Base-by-base conservation (phyloP, 1,284 basidiomycete species). In the Cryptococcus sp. region DNA sequence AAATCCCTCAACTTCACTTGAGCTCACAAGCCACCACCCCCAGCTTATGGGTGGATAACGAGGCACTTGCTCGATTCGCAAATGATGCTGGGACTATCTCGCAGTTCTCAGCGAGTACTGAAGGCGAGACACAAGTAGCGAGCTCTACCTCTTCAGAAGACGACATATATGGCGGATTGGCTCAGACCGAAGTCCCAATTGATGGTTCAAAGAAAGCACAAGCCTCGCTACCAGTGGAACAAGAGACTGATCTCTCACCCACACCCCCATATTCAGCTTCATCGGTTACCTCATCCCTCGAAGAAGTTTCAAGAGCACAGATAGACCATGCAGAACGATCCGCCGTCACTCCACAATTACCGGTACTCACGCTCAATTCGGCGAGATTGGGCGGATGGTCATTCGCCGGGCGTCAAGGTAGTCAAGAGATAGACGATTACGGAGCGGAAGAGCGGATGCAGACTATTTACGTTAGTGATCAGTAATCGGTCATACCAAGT, bases 281-380 rank as follows among this genome's bases (percentile, higher is more conserved):
- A 7, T 54, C 51, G 23, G 26, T 43, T 15, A 13, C 34, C 11
- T 50, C 48, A 5, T 56, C 54, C 1, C 22, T 54, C 25, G 51
- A 50, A 23, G 46, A 52, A 6, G 44, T 15, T 5, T 19, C 50
- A 11, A n/a, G 25, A 11, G 50, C 46, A n/a, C 37, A 20, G 20
- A 54, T 54, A 6, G n/a, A 26, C 2, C 41, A n/a, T 5, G 25
- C 47, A 8, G 55, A 57, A 17, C 46, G 52, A 26, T 60, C 55
- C 22, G 58, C 56, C 19, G 55, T 63, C 19, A 64, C 58, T 16
- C 62, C 62, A 23, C 62, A 64, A 53, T 48, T 64, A 17, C 58
- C 62, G 2, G 45, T 60, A 6, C 43, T 58, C 10, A 37, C 50
- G 1, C 50, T 56, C 16, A 45, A 48, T n/a, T 52, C 41, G 17